These are phyloP conservation scores for Peltaster fructicola DNA, from an alignment of 2,329 filamentous ascomycete genomes.

Conservation along the genomic window DNA sequence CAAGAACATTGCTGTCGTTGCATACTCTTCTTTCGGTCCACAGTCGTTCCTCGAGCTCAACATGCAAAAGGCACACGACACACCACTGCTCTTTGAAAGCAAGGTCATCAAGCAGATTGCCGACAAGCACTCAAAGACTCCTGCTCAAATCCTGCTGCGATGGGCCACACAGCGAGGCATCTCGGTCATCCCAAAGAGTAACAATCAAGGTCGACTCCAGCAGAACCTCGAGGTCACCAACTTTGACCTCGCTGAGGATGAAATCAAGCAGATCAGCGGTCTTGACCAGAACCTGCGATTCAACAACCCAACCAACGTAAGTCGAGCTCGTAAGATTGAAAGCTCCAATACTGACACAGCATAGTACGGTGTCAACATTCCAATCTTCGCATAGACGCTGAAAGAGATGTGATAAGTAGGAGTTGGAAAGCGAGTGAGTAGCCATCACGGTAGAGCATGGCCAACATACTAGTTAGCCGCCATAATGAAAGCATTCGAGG, in stretches of 20 bases:
- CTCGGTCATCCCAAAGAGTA: slow-evolving; percentile 69
- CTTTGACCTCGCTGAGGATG: slow-evolving; percentile 48
- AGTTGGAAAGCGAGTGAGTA: too few relatives aligned
- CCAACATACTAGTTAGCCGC: too few relatives aligned
- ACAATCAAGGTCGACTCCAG: slow-evolving; percentile 36
- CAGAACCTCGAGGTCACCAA: slow-evolving; percentile 50
- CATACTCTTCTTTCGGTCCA: slow-evolving; percentile 72
- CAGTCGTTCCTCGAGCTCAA: slow-evolving; percentile 62
- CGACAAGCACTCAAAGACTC: slow-evolving; percentile 50
- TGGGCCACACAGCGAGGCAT: slow-evolving; percentile 75
- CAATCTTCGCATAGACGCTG: slow-evolving; percentile 8
- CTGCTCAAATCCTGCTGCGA: slow-evolving; percentile 66
- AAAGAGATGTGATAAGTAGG: slow-evolving; percentile 6
- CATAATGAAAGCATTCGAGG: too few relatives aligned
- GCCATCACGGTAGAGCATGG: too few relatives aligned
- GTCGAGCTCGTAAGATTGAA: slow-evolving; percentile 11
- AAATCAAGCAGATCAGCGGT: slow-evolving; percentile 47
- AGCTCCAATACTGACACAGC: slow-evolving; percentile 1
- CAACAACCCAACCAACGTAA: slow-evolving; percentile 57
- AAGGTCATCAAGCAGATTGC: slow-evolving; percentile 46
- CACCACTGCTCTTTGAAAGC: slow-evolving; percentile 55
- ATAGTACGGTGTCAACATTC: slow-evolving; percentile 8
- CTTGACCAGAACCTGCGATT: slow-evolving; percentile 54
- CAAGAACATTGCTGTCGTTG: slow-evolving; percentile 58
- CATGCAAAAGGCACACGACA: slow-evolving; percentile 47